phyloP scores from a whole-genome alignment of 2,329 filamentous ascomycete species.

The Nigrospora osmanthi region DNA sequence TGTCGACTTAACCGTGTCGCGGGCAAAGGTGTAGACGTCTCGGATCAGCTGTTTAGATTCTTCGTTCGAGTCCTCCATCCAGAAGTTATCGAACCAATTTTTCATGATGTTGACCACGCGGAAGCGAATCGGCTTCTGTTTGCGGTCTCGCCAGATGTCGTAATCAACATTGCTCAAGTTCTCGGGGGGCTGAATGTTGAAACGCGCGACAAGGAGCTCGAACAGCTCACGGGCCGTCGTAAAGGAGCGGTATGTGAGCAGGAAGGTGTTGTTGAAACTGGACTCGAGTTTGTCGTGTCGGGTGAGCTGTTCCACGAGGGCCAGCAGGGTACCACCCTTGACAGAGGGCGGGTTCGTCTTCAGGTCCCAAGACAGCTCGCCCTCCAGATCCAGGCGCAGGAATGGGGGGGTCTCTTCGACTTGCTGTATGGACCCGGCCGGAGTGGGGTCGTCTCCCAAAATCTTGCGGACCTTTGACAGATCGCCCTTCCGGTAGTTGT shows the following conservation, averaged over 20 bases:
- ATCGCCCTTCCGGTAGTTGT: conserved; percentile 50
- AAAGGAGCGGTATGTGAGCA: conserved; percentile 93
- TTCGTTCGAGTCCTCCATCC: conserved; percentile 92
- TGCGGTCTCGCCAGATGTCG: conserved; percentile 83
- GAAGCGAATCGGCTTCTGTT: conserved; percentile 93
- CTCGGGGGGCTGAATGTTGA: conserved; percentile 84
- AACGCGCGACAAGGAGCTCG: conserved; percentile 83
- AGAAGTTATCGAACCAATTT: conserved; percentile 97
- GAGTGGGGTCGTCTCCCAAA: conserved; percentile 56
- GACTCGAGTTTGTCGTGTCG: conserved; percentile 93
- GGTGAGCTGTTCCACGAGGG: conserved; percentile 89
- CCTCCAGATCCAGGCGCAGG: conserved; percentile 77
- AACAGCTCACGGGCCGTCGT: conserved; percentile 87
- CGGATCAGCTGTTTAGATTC: conserved; percentile 79
- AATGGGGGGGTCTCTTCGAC: conserved; percentile 78
- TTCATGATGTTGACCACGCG: conserved; percentile 96
- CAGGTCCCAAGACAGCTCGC: conserved; percentile 81
- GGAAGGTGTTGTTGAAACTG: conserved; percentile 94
- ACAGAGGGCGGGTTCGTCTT: conserved; percentile 71
- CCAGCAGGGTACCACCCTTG: conserved; percentile 82
- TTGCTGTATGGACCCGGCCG: conserved; percentile 34
- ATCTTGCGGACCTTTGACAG: conserved; percentile 59
- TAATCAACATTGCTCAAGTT: conserved; percentile 69
- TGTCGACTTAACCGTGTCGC: conserved; percentile 85
- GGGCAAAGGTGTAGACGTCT: conserved; percentile 83